phyloP scores from a whole-genome alignment of 2,329 filamentous ascomycete species.

The Aspergillus hortae region DNA sequence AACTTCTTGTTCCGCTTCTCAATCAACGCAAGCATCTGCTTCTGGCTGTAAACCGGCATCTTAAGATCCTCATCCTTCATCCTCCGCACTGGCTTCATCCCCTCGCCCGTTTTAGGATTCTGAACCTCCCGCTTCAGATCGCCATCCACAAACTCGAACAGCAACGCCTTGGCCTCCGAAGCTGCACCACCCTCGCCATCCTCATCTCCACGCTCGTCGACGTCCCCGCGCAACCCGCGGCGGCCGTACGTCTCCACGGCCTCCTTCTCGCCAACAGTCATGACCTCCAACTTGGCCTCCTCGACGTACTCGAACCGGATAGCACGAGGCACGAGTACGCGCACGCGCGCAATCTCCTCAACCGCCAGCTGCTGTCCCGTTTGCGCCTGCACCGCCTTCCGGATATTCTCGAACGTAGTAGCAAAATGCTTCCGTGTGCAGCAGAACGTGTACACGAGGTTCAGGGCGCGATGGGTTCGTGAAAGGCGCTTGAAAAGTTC shows the following conservation, averaged over 20 bases:
- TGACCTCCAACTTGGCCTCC: conserved; percentile 75
- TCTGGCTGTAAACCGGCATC: conserved; percentile 89
- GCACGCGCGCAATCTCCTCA: conserved; percentile 79
- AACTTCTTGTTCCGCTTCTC: conserved; percentile 88
- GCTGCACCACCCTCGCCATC: conserved; percentile 33
- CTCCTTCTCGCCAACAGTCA: conserved; percentile 56
- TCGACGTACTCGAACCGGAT: conserved; percentile 86
- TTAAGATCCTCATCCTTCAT: conserved; percentile 76
- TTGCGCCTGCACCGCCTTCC: conserved; percentile 77
- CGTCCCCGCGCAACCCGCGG: conserved; percentile 46
- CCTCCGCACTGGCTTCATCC: conserved; percentile 63
- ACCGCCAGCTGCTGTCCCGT: conserved; percentile 63
- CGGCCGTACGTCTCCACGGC: conserved; percentile 59
- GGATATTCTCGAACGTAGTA: conserved; percentile 88
- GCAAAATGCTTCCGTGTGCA: conserved; percentile 87
- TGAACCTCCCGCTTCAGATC: conserved; percentile 79
- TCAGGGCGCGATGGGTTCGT: conserved; percentile 77
- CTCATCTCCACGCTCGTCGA: conserved; percentile 11
- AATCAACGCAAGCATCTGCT: conserved; percentile 84
- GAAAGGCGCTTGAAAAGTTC: conserved; percentile 68
- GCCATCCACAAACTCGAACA: conserved; percentile 90
- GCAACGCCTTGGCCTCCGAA: conserved; percentile 58
- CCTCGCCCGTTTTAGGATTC: conserved; percentile 69
- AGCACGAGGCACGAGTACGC: conserved; percentile 69
- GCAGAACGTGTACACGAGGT: conserved; percentile 92